phyloP scores from a whole-genome alignment of 495 filamentous ascomycete species.

The Penicillium goetzii region DNA sequence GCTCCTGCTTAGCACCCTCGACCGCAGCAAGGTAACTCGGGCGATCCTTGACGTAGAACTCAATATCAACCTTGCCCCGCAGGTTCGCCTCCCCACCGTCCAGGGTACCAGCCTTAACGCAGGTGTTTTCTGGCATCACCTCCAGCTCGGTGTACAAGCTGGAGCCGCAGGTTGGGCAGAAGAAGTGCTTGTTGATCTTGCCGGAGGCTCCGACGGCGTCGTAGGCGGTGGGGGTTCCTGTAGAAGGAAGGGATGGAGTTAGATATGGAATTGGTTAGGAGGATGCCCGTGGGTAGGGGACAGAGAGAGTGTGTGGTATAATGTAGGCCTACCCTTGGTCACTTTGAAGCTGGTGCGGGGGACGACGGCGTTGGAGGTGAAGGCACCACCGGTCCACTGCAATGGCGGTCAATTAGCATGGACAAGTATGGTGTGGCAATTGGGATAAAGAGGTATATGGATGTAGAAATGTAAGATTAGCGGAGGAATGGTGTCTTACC shows the following conservation, averaged over 20 bases:
- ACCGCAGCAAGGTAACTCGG: conserved; percentile 36
- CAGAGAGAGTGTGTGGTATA: not conserved
- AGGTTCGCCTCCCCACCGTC: conserved; percentile 45
- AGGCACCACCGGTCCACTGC: conserved; percentile 53
- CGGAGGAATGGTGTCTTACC: conserved; percentile 17
- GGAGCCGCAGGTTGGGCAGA: conserved; percentile 50
- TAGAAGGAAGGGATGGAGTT: not conserved
- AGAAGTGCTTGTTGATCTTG: conserved; percentile 55
- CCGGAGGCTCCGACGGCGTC: conserved; percentile 43
- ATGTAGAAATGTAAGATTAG: too few species aligned
- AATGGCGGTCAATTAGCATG: not conserved
- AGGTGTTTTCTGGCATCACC: conserved; percentile 49
- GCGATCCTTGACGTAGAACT: conserved; percentile 54
- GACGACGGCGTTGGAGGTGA: conserved; percentile 53
- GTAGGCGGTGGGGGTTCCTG: conserved; percentile 43
- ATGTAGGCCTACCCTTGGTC: conserved; percentile 37
- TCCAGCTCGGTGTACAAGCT: conserved; percentile 51
- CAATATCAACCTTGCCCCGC: conserved; percentile 41
- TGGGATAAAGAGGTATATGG: not conserved
- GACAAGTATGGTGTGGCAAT: not conserved
- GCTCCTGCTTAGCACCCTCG: conserved; percentile 52
- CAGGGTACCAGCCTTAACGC: conserved; percentile 47
- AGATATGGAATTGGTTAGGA: not conserved
- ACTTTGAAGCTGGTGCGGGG: conserved; percentile 45
- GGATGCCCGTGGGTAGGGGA: not conserved